Evolutionary conservation across 2,329 filamentous ascomycete genomes (phyloP).

Genomic region (Hymenoscyphus linearis): DNA sequence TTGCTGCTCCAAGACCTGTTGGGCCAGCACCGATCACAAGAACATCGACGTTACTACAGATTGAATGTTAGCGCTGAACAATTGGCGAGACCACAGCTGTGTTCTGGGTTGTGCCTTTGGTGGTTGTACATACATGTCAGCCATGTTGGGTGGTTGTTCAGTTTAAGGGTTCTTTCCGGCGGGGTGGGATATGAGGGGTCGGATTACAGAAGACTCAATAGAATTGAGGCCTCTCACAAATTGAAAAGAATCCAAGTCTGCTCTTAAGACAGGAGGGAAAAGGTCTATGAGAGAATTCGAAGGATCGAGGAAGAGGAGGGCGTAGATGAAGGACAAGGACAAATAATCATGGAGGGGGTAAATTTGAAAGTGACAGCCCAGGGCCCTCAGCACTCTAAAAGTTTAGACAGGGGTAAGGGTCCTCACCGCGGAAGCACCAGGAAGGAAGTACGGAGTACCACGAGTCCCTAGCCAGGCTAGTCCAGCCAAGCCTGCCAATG

Average conservation of each 20-base stretch:
- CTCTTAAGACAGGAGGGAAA: background rate
- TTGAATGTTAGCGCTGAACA: constrained; percentile 6
- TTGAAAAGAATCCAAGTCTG: background rate
- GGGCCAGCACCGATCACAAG: constrained; percentile 97
- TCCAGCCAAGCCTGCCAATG: no score
- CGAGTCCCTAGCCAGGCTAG: no score
- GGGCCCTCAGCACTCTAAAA: no score
- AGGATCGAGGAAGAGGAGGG: background rate
- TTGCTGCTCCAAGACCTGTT: constrained; percentile 94
- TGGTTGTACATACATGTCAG: constrained; percentile 21
- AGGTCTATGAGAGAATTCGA: background rate
- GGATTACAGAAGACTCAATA: background rate
- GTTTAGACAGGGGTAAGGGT: no score
- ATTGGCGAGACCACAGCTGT: background rate
- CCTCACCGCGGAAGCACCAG: no score
- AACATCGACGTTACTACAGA: constrained; percentile 74
- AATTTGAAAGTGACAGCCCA: background rate
- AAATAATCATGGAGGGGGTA: background rate
- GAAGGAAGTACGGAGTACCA: no score
- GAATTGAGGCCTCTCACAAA: background rate
- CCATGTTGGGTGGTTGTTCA: constrained; percentile 7
- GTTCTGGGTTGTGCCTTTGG: background rate
- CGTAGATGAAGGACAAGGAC: background rate
- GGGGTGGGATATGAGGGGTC: background rate
- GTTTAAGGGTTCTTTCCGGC: constrained; percentile 1